These are phyloP conservation scores for Trametes gibbosa DNA, from an alignment of 768 basidiomycete species.

Conservation along the genomic window DNA sequence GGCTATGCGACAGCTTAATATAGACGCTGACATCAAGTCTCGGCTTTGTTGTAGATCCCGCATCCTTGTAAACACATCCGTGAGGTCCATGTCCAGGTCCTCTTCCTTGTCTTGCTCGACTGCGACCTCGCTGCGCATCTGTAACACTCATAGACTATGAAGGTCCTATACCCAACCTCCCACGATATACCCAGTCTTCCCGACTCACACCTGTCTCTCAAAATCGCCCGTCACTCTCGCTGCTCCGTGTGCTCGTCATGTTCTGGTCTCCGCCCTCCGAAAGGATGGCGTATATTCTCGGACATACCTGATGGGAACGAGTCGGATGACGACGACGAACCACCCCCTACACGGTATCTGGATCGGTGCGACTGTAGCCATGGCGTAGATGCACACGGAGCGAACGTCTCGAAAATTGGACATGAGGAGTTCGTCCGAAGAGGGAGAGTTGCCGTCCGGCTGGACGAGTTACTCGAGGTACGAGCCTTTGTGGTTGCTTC, in stretches of 20 bases:
- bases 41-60: too few relatives aligned
- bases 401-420: conserved; percentile 53
- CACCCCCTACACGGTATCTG: conserved; percentile 44
- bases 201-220: conserved; percentile 55
- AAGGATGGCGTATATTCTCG: conserved; percentile 47
- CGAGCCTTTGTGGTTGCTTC: conserved; percentile 21
- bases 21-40: too few relatives aligned
- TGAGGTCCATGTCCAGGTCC: too few relatives aligned
- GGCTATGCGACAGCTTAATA: too few relatives aligned
- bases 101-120: too few relatives aligned
- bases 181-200: conserved; percentile 47
- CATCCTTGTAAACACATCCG: too few relatives aligned
- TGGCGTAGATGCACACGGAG: conserved; percentile 60
- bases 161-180: conserved; percentile 65
- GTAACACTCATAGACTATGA: conserved; percentile 40
- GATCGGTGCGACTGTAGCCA: conserved; percentile 71
- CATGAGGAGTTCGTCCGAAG: conserved; percentile 68
- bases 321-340: conserved; percentile 64
- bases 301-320: conserved; percentile 62
- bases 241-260: conserved; percentile 70
- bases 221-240: conserved; percentile 79
- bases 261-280: conserved; percentile 64
- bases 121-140: too few relatives aligned
- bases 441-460: conserved; percentile 68
- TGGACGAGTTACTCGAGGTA: conserved; percentile 83